Evolutionary conservation across 352 stramenopile genomes (phyloP).

Genomic region (Phytophthora constricta): DNA sequence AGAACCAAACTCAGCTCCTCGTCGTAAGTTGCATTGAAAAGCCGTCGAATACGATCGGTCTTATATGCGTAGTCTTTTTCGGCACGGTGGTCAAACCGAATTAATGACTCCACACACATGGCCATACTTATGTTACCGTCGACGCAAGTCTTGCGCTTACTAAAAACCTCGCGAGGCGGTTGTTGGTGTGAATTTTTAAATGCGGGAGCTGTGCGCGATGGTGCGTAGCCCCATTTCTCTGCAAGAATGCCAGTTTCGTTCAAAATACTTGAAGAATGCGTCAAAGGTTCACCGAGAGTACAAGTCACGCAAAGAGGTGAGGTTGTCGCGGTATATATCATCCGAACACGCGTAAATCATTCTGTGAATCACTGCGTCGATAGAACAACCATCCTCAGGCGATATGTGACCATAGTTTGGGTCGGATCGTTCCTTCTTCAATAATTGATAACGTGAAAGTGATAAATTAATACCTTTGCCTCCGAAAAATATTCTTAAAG

Average conservation of each 20-base stretch:
- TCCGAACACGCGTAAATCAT: conserved; percentile 13
- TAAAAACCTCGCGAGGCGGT: conserved; percentile 35
- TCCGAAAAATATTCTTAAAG: conserved; percentile 15
- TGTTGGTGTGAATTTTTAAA: conserved; percentile 42
- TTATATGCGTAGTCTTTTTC: conserved; percentile 7
- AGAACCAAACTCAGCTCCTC: conserved; percentile 26
- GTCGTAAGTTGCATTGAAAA: conserved; percentile 23
- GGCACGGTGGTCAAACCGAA: conserved; percentile 7
- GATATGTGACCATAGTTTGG: conserved; percentile 23
- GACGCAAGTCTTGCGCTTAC: conserved; percentile 25
- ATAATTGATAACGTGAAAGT: conserved; percentile 31
- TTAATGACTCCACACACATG: conserved; percentile 7
- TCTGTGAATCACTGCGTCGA: conserved; percentile 24
- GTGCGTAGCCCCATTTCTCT: conserved; percentile 8
- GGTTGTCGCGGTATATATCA: too few species aligned
- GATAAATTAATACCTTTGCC: conserved; percentile 19
- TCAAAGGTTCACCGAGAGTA: not conserved
- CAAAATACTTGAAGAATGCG: not conserved
- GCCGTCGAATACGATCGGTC: not conserved
- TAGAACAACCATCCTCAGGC: not conserved
- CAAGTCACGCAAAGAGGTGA: not conserved
- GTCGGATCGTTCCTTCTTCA: conserved; percentile 6
- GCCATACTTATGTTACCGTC: conserved; percentile 6
- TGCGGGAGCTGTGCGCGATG: conserved; percentile 19
- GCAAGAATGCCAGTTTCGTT: not conserved